phyloP scores from a whole-genome alignment of 176 grass and related monocot species.

The Eleusine indica region DNA sequence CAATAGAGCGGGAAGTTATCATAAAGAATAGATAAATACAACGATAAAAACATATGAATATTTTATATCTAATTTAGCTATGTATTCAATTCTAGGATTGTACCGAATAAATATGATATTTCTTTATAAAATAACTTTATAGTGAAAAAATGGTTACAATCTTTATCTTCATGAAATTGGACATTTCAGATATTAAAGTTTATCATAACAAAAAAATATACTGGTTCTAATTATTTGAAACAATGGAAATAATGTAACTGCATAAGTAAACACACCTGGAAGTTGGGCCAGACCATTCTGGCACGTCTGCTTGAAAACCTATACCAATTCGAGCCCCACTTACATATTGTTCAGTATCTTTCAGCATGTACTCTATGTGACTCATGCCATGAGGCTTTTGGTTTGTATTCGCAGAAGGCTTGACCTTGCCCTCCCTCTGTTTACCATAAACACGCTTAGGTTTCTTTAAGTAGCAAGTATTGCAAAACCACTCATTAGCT shows the following conservation, averaged over 20 bases:
- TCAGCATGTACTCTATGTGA: conserved; percentile 73
- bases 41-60: not conserved
- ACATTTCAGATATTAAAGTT: conserved; percentile 29
- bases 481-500: conserved; percentile 74
- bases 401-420: conserved; percentile 39
- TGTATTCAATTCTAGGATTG: conserved; percentile 7
- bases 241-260: conserved; percentile 28
- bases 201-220: conserved; percentile 21
- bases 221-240: conserved; percentile 34
- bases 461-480: conserved; percentile 61
- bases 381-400: conserved; percentile 52
- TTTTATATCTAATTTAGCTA: conserved; percentile 24
- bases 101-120: not conserved
- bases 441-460: conserved; percentile 50
- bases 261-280: conserved; percentile 53
- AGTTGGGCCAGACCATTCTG: conserved; percentile 68
- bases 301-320: conserved; percentile 86
- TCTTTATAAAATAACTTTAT: not conserved
- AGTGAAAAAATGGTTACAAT: conserved; percentile 1
- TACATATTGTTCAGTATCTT: conserved; percentile 61
- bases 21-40: conserved; percentile 24
- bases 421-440: conserved; percentile 41
- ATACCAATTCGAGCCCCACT: conserved; percentile 66
- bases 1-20: not conserved
- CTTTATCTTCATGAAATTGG: conserved; percentile 18